Conservation (phyloP, 2,329 filamentous ascomycete genomes). For the Sarocladium brachiariae region DNA sequence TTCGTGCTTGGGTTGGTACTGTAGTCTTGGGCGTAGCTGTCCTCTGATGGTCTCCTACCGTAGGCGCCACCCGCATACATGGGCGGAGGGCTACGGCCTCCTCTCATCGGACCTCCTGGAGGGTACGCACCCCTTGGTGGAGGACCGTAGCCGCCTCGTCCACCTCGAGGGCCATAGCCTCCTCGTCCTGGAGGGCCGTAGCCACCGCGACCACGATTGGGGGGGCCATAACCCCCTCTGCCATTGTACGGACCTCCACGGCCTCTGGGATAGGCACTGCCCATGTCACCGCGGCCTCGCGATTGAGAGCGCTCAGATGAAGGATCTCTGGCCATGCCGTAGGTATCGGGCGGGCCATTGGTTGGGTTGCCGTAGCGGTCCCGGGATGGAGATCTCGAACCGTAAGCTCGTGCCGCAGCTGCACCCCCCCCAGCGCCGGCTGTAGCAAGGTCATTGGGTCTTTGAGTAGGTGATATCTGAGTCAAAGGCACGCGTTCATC, state of each 20-base stretch:
- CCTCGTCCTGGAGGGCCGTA: slow-evolving; percentile 36
- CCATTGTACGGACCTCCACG: slow-evolving; percentile 38
- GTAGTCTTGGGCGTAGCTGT: slow-evolving; percentile 23
- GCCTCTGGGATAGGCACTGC: slow-evolving; percentile 35
- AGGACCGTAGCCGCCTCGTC: slow-evolving; percentile 25
- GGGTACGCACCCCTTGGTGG: slow-evolving; percentile 26
- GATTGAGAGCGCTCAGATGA: slow-evolving; percentile 42
- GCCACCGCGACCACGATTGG: slow-evolving; percentile 33
- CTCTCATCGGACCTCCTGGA: slow-evolving; percentile 20
- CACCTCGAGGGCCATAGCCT: slow-evolving; percentile 35
- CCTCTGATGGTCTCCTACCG: slow-evolving; percentile 11
- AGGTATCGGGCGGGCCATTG: slow-evolving; percentile 35
- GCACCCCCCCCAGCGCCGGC: slow-evolving; percentile 19
- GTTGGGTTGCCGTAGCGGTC: slow-evolving; percentile 62
- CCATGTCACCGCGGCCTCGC: slow-evolving; percentile 45
- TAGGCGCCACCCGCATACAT: slow-evolving; percentile 4
- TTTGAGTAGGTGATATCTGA: slow-evolving; percentile 28
- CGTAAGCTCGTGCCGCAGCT: neutral
- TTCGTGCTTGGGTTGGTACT: slow-evolving; percentile 22
- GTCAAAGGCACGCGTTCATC: slow-evolving; percentile 70
- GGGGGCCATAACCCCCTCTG: slow-evolving; percentile 42
- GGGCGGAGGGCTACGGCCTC: slow-evolving; percentile 26
- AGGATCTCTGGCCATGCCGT: slow-evolving; percentile 38
- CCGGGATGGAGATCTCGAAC: slow-evolving; percentile 34
- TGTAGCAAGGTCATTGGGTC: slow-evolving; percentile 28